A percentile compares a stretch with the other conserved stretches of the same genome.
Conservation (phyloP, 495 filamentous ascomycete genomes). For the Aspergillus hancockii region DNA sequence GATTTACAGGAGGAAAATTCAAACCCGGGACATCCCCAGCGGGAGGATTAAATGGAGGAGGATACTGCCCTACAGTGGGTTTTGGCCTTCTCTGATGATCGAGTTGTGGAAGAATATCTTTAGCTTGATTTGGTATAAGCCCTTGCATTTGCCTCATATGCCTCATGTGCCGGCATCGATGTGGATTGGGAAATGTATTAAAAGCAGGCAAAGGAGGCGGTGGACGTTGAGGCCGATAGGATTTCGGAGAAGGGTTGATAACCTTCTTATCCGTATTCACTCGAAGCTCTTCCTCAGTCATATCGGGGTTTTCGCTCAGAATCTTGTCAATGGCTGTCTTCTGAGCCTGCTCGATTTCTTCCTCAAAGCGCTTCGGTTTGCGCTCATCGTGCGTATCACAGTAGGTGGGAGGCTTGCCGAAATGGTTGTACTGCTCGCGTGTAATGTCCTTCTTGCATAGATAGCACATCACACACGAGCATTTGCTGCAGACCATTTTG, state of each 20-base stretch:
- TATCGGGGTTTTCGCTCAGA: slow-evolving; percentile 22
- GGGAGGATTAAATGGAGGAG: neutral
- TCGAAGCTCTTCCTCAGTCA: slow-evolving; percentile 24
- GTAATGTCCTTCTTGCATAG: slow-evolving; percentile 60
- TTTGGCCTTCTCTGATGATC: neutral
- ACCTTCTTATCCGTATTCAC: slow-evolving; percentile 8
- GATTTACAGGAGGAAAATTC: neutral
- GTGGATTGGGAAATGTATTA: neutral
- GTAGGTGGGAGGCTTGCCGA: slow-evolving; percentile 41
- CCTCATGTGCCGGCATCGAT: neutral
- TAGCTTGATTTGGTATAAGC: neutral
- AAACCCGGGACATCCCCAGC: neutral
- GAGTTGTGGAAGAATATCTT: neutral
- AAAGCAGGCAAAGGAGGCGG: neutral
- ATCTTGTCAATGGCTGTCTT: slow-evolving; percentile 48
- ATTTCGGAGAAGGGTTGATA: neutral
- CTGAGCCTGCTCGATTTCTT: slow-evolving; percentile 68
- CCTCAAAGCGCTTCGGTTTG: slow-evolving; percentile 56
- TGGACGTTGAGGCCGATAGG: neutral
- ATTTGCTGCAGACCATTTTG: slow-evolving; percentile 72
- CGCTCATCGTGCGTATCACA: slow-evolving; percentile 68
- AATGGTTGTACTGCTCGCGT: slow-evolving; percentile 27
- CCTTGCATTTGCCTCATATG: neutral
- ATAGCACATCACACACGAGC: slow-evolving; percentile 64
- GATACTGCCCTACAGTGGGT: neutral